A percentile compares a stretch with the other conserved stretches of the same genome.
Conservation (phyloP, 192 early-diverging fungal genomes). For the Coemansia sp. region DNA sequence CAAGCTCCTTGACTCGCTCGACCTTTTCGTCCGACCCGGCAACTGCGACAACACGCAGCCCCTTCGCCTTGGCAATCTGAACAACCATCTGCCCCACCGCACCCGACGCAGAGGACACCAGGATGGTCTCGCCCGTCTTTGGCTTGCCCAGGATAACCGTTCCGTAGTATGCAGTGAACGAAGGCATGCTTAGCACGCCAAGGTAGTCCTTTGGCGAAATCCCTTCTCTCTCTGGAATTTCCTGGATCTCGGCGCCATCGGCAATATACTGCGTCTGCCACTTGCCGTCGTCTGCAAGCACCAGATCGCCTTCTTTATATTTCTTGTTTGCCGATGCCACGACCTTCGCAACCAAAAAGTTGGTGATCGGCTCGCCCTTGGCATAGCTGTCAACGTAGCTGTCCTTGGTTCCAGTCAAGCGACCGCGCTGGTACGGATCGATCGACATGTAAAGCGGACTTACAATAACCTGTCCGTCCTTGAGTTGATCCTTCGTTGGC, state of each 20-base stretch:
- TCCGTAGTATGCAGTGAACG: slow-evolving; percentile 73
- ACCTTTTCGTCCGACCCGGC: slow-evolving; percentile 86
- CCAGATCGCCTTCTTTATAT: slow-evolving; percentile 68
- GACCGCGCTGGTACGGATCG: slow-evolving; percentile 72
- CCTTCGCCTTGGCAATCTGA: slow-evolving; percentile 75
- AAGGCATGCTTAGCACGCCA: slow-evolving; percentile 77
- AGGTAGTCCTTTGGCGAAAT: slow-evolving; percentile 16
- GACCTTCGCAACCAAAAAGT: slow-evolving; percentile 61
- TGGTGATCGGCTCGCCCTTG: slow-evolving; percentile 59
- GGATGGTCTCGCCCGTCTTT: slow-evolving; percentile 80
- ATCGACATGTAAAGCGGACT: slow-evolving; percentile 67
- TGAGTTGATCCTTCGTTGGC: slow-evolving; percentile 26
- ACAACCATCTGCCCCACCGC: slow-evolving; percentile 75
- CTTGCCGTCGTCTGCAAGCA: slow-evolving; percentile 73
- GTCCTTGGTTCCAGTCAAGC: slow-evolving; percentile 59
- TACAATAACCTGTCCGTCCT: slow-evolving; percentile 40
- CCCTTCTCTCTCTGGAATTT: slow-evolving; percentile 7
- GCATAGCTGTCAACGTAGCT: slow-evolving; percentile 61
- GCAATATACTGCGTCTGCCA: slow-evolving; percentile 53
- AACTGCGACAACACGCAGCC: slow-evolving; percentile 76
- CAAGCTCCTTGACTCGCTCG: slow-evolving; percentile 61
- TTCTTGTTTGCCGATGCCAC: slow-evolving; percentile 59
- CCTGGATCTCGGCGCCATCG: slow-evolving; percentile 55
- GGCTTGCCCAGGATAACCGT: slow-evolving; percentile 64
- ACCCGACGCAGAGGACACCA: slow-evolving; percentile 76